These are phyloP conservation scores for Kwoniella sp. DNA, from an alignment of 768 basidiomycete species.

Conservation along the genomic window DNA sequence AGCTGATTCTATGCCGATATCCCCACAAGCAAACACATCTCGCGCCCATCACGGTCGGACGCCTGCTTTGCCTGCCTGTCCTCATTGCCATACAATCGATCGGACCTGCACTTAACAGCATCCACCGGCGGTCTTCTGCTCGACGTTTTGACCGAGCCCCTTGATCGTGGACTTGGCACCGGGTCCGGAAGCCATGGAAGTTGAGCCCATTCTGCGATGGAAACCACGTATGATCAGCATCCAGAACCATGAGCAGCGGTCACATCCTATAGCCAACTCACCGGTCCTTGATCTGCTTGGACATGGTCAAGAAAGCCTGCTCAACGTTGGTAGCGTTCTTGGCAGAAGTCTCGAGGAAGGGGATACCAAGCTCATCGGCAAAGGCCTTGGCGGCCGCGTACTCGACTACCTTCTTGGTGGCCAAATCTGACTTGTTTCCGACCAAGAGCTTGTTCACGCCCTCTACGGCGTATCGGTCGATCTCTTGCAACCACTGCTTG, in stretches of 20 bases:
- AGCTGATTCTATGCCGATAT: neutral
- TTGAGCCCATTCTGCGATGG: conserved; percentile 49
- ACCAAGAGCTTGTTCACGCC: conserved; percentile 99
- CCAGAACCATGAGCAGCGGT: too few species aligned
- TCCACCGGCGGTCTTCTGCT: conserved; percentile 55
- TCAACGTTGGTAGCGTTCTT: conserved; percentile 97
- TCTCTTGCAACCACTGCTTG: conserved; percentile 95
- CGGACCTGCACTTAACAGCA: conserved; percentile 42
- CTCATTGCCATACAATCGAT: neutral
- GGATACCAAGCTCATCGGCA: conserved; percentile 87
- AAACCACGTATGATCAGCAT: neutral
- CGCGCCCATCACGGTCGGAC: neutral
- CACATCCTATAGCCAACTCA: too few species aligned
- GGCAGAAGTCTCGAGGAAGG: conserved; percentile 97
- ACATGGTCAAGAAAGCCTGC: conserved; percentile 96
- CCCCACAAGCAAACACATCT: neutral
- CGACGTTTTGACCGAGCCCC: conserved; percentile 52
- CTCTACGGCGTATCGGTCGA: conserved; percentile 98
- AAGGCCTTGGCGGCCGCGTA: conserved; percentile 63
- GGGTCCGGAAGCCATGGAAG: conserved; percentile 52
- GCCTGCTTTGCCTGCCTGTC: neutral
- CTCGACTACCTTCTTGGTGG: conserved; percentile 71
- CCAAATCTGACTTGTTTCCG: conserved; percentile 98
- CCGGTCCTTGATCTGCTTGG: conserved; percentile 66
- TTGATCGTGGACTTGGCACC: conserved; percentile 55